These are phyloP conservation scores for Saccharum officinarum DNA, from an alignment of 176 grass and related monocot species.

Conservation along the genomic window DNA sequence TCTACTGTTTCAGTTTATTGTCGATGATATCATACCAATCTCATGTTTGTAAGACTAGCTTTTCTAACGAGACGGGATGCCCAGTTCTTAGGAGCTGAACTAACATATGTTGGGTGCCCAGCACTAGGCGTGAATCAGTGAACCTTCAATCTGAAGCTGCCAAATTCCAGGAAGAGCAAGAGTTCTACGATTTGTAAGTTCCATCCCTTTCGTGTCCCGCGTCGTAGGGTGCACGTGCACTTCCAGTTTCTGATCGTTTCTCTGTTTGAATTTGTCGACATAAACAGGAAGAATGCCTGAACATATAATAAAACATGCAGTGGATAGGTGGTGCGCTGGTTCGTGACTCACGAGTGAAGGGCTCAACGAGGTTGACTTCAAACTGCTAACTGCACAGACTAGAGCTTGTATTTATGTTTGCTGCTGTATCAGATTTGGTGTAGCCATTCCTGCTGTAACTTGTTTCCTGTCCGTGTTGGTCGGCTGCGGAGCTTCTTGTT, in stretches of 20 bases:
- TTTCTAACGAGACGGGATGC: conserved; percentile 12
- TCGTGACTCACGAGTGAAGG: background rate
- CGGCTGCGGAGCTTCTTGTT: conserved; percentile 6
- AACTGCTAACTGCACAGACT: conserved; percentile 37
- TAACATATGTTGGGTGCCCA: conserved; percentile 37
- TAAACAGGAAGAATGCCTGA: conserved; percentile 8
- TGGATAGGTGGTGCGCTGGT: background rate
- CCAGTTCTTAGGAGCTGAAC: conserved; percentile 40
- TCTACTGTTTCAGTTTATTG: background rate
- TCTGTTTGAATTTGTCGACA: background rate
- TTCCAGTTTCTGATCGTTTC: background rate
- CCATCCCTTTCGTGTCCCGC: background rate
- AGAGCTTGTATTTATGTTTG: conserved; percentile 37
- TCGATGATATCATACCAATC: background rate
- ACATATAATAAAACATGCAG: background rate
- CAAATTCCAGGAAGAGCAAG: conserved; percentile 12
- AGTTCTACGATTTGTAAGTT: background rate
- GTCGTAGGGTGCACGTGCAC: background rate
- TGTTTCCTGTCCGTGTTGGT: conserved; percentile 6
- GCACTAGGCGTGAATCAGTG: conserved; percentile 21
- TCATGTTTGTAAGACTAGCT: conserved; percentile 21
- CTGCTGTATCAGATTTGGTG: conserved; percentile 2
- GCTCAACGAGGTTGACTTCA: conserved; percentile 11
- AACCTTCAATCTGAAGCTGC: conserved; percentile 16
- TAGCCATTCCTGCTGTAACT: conserved; percentile 19